Percentiles rank a stretch among this genome's conserved stretches.
Evolutionary conservation across 768 basidiomycete species (phyloP).

Genomic region (Mycena chlorophos): DNA sequence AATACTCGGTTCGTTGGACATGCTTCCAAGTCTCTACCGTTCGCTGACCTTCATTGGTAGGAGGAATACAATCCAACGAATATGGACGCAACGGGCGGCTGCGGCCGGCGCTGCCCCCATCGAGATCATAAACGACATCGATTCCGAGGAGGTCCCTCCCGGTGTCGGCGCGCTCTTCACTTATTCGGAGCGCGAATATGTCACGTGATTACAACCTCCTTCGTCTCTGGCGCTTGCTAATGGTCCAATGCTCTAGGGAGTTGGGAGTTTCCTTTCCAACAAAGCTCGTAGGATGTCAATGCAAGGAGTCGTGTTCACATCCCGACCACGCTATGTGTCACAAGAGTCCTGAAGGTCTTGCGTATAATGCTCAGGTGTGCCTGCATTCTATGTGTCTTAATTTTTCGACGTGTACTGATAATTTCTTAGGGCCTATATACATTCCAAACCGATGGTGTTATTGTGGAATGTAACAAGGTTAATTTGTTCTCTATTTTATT

Average conservation of each 20-base stretch:
- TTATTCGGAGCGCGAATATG: slow-evolving; percentile 12
- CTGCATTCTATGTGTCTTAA: neutral
- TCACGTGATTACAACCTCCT: too few relatives aligned
- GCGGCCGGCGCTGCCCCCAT: slow-evolving; percentile 12
- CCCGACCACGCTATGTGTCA: neutral
- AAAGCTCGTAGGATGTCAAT: neutral
- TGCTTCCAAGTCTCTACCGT: neutral
- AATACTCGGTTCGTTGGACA: slow-evolving; percentile 7
- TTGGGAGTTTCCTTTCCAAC: neutral
- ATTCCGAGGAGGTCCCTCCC: slow-evolving; percentile 16
- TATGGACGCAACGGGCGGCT: slow-evolving; percentile 14
- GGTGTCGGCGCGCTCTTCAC: slow-evolving; percentile 15
- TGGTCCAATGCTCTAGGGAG: neutral
- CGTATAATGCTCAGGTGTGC: neutral
- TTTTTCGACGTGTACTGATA: neutral
- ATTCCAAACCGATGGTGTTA: slow-evolving; percentile 8
- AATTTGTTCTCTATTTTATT: neutral
- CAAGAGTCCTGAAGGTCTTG: neutral
- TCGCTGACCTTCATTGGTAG: neutral
- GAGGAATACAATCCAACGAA: slow-evolving; percentile 8
- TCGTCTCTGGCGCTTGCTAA: neutral
- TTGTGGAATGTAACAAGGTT: slow-evolving; percentile 18
- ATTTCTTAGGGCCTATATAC: slow-evolving; percentile 12
- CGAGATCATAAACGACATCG: slow-evolving; percentile 17
- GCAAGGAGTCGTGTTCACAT: neutral